Evolutionary conservation across 352 stramenopile species (phyloP).

Genomic region (Phytophthora boehmeriae): DNA sequence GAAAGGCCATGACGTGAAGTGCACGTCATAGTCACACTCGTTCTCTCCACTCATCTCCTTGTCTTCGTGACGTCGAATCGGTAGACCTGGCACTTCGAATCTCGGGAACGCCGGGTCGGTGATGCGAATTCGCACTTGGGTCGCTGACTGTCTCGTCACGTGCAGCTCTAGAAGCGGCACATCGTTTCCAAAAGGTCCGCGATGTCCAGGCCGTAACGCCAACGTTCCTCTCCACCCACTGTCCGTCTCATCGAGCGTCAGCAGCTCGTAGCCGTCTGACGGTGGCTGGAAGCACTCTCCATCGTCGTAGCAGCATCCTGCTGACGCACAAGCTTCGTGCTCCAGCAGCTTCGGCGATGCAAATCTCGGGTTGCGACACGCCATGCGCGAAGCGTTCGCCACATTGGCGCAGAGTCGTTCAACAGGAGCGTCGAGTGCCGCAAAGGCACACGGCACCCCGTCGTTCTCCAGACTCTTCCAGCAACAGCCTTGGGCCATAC

Average conservation of each 20-base stretch:
- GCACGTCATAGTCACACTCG: constrained; percentile 45
- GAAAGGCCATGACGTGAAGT: constrained; percentile 75
- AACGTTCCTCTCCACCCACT: constrained; percentile 65
- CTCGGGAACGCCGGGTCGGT: constrained; percentile 74
- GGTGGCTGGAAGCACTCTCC: constrained; percentile 73
- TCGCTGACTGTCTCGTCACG: constrained; percentile 57
- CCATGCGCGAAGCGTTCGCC: constrained; percentile 49
- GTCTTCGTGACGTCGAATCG: constrained; percentile 13
- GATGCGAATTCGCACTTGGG: constrained; percentile 76
- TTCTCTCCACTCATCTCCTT: constrained; percentile 3
- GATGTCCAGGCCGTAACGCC: constrained; percentile 43
- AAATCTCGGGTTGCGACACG: constrained; percentile 81
- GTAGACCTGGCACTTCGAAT: constrained; percentile 71
- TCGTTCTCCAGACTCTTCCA: constrained; percentile 70
- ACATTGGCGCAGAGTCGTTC: constrained; percentile 40
- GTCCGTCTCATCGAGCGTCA: constrained; percentile 58
- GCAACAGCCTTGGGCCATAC: constrained; percentile 84
- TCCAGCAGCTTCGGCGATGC: constrained; percentile 25
- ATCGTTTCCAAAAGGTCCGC: constrained; percentile 83
- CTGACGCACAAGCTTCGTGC: constrained; percentile 44
- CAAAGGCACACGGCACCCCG: constrained; percentile 72
- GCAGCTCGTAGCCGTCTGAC: constrained; percentile 69
- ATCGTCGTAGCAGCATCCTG: constrained; percentile 81
- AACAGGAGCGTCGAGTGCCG: constrained; percentile 21
- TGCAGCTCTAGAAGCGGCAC: constrained; percentile 63